Evolutionary conservation across 2,329 filamentous ascomycete genomes (phyloP), one percentile per base, ranked within the genome.

Genomic region (Aureobasidium melanogenum): DNA sequence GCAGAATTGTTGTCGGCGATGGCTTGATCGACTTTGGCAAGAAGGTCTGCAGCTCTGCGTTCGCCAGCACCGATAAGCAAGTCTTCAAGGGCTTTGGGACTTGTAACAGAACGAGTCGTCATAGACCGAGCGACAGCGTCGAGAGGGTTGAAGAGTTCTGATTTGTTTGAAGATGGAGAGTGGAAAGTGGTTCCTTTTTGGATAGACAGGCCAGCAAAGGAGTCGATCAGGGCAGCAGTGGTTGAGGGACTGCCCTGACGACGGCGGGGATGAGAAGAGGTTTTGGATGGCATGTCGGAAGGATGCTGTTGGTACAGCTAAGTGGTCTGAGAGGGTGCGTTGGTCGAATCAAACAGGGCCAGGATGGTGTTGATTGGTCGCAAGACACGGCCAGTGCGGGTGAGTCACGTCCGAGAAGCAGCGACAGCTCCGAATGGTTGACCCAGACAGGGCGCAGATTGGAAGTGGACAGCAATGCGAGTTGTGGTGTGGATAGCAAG

Each of bases 101-200:
- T 77, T 63, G 78, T 80, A 5, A 76, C 72, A n/a, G 78, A 79
- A 52, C 78, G 77, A 60, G 71, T 71, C 47, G 76, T 74, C 74
- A 78, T 76, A 67, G 72, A 75, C 61, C 69, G 72, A 17, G 63
- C 51, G 39, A 52, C 44, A 32, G 65, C 51, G 41, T 56, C 64
- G n/a, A 74, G 67, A 24, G 71, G 71, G 64, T 73, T 70, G 68
- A 71, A 72, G 47, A 73, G 66, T 48, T 69, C 68, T 44, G 69
- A 66, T 67, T 74, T 74, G 65, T 74, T 74, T 64, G 75, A 75
- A 64, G 73, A 73, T 51, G 75, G 74, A 56, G 76, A 75, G 64
- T 77, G 76, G 69, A 80, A 80, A 64, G 78, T 80, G 61, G 74
- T 73, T 62, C 75, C 74, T 71, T 80, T 80, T 68, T 76, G 75